Evolutionary conservation across 176 grass and related monocot species (phyloP).

Genomic region (Aechmea fasciata): DNA sequence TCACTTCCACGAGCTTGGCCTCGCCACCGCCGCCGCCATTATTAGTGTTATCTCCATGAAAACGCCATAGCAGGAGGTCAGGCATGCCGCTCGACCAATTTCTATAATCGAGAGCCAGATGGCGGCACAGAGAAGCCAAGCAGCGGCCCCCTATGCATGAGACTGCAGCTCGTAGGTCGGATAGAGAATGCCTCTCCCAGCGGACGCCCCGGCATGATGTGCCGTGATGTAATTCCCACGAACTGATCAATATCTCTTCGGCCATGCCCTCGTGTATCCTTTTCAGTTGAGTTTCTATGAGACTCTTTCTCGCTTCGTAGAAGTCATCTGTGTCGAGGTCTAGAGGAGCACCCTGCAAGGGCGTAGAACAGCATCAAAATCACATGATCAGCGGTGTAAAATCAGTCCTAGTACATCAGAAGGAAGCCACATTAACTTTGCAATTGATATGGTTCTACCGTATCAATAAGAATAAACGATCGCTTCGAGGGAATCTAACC

Average conservation of each 20-base stretch:
- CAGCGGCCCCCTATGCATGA: conserved; percentile 42
- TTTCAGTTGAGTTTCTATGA: conserved; percentile 61
- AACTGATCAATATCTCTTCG: conserved; percentile 72
- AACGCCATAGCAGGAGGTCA: conserved; percentile 77
- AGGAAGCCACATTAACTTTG: too few relatives aligned
- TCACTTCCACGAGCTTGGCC: conserved; percentile 87
- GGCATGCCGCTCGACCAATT: conserved; percentile 98
- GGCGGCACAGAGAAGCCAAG: conserved; percentile 52
- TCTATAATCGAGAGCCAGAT: conserved; percentile 69
- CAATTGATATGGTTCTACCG: too few relatives aligned
- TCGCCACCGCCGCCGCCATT: conserved; percentile 26
- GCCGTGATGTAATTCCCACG: conserved; percentile 67
- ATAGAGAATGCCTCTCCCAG: conserved; percentile 54
- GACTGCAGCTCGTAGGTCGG: conserved; percentile 55
- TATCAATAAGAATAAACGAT: too few relatives aligned
- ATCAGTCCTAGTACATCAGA: too few relatives aligned
- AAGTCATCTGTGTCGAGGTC: conserved; percentile 82
- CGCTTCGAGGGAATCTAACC: too few relatives aligned
- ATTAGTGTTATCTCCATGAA: conserved; percentile 34
- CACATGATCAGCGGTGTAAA: neutral
- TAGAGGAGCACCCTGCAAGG: conserved; percentile 53
- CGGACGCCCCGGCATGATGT: conserved; percentile 60
- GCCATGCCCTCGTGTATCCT: conserved; percentile 63
- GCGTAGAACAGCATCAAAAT: neutral
- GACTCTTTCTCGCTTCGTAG: conserved; percentile 59